phyloP scores from a whole-genome alignment of 257 asterid genomes.

The Lavandula angustifolia region DNA sequence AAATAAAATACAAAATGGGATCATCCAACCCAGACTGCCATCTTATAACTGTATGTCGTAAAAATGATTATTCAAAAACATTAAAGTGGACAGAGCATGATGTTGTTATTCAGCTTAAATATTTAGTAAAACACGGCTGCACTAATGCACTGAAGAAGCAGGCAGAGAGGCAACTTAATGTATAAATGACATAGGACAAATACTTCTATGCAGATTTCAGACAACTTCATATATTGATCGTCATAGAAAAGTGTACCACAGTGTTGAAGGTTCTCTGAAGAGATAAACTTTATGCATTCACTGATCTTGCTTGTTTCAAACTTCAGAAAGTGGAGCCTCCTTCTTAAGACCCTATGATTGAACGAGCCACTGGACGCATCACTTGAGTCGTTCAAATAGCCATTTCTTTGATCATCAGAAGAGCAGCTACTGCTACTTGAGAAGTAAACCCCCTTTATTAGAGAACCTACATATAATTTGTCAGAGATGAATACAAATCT shows the following conservation, averaged over 20 bases:
- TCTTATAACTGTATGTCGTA: background rate
- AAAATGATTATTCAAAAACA: constrained; percentile 1
- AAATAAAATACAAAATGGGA: background rate
- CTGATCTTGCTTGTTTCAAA: constrained; percentile 54
- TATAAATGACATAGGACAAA: constrained; percentile 7
- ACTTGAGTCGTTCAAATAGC: constrained; percentile 30
- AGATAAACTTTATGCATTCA: constrained; percentile 51
- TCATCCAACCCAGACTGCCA: background rate
- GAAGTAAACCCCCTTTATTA: constrained; percentile 77
- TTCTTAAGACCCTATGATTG: constrained; percentile 30
- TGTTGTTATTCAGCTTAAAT: constrained; percentile 1
- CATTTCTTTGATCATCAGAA: constrained; percentile 25
- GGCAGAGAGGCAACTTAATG: constrained; percentile 11
- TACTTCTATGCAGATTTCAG: background rate
- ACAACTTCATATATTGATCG: constrained; percentile 14
- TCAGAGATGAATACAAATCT: constrained; percentile 14
- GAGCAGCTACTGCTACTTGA: constrained; percentile 36
- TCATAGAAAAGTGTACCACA: constrained; percentile 38
- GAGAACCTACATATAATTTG: constrained; percentile 57
- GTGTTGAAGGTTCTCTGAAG: constrained; percentile 44
- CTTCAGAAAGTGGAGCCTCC: constrained; percentile 51
- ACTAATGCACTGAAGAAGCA: constrained; percentile 19
- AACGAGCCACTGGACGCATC: constrained; percentile 24
- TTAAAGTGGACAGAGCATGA: constrained; percentile 13
- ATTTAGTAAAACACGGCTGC: background rate